Evolutionary conservation across 176 grass and related monocot genomes (phyloP).

Genomic region (Otatea glauca): DNA sequence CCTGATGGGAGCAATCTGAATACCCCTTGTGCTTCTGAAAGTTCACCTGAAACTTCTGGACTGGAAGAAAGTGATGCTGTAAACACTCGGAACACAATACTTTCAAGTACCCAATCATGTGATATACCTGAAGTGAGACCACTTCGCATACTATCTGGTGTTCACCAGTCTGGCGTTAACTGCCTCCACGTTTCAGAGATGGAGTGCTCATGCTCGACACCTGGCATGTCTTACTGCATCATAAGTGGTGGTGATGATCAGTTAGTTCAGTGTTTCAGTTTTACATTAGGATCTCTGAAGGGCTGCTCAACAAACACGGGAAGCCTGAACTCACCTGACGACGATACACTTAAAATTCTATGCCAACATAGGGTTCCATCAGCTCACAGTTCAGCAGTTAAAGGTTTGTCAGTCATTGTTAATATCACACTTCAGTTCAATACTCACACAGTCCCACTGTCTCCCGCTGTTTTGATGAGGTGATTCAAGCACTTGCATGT

Average conservation of each 20-base stretch:
- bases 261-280: constrained; percentile 61
- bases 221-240: constrained; percentile 52
- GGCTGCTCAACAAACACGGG: background rate
- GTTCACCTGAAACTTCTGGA: constrained; percentile 5
- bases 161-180: constrained; percentile 94
- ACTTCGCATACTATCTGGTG: constrained; percentile 47
- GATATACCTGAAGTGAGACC: constrained; percentile 63
- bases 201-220: constrained; percentile 17
- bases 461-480: background rate
- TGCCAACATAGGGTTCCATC: constrained; percentile 55
- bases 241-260: constrained; percentile 93
- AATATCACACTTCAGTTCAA: background rate
- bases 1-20: constrained; percentile 32
- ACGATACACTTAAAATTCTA: constrained; percentile 46
- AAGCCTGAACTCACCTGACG: background rate
- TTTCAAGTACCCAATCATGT: constrained; percentile 38
- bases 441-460: background rate
- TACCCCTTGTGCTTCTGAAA: constrained; percentile 17
- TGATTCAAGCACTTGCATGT: background rate
- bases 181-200: constrained; percentile 64
- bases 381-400: constrained; percentile 87
- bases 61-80: constrained; percentile 9
- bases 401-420: constrained; percentile 62
- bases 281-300: constrained; percentile 51
- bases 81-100: constrained; percentile 6